Evolutionary conservation across 2,329 filamentous ascomycete genomes (phyloP), one percentile per base, ranked within the genome.

Genomic region (Aspergillus fischeri): DNA sequence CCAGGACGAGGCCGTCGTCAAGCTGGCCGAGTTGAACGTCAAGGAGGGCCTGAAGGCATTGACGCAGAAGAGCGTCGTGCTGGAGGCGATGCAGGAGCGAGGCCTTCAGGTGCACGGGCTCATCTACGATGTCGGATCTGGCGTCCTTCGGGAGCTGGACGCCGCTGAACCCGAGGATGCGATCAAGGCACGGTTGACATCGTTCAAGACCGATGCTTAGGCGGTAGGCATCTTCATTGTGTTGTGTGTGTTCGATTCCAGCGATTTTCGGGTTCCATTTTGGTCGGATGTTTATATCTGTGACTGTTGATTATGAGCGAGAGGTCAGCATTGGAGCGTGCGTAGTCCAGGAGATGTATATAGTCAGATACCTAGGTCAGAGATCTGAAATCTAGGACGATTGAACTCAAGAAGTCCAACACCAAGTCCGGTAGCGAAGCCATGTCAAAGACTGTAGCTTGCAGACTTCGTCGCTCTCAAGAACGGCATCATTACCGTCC

Each of bases 11-110:
- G 81, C 83, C 51, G 80, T 80, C 1, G 73, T 83, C 10, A 85
- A 85, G 63, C 76, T 96, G 60, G 87, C 88, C 4, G 89, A 93
- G 78, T 76, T 92, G 67, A 94, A 94, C 70, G 89, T 95, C 20
- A 79, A 85, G 64, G 79, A 82, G 35, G 87, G 89, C 25, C 79
- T 93, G 57, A 79, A 85, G 63, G 82, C 85, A 21, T 74, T 94
- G 56, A 83, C 87, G 78, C 80, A 85, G 69, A 92, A 91, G 73
- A 78, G 81, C 51, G 82, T 83, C 25, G 82, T 95, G 29, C 81
- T 86, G 66, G 86, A 90, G 60, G 90, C 89, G 27, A 84, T 92
- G 58, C 73, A 78, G 62, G 86, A 91, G 65, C 80, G 89, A 28
- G 88, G 87, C 1, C 74, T 96, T 45, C 78, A 87, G 73, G 82